Base-by-base conservation (phyloP, 2,329 filamentous ascomycete genomes). In the Trichophyton benhamiae region DNA sequence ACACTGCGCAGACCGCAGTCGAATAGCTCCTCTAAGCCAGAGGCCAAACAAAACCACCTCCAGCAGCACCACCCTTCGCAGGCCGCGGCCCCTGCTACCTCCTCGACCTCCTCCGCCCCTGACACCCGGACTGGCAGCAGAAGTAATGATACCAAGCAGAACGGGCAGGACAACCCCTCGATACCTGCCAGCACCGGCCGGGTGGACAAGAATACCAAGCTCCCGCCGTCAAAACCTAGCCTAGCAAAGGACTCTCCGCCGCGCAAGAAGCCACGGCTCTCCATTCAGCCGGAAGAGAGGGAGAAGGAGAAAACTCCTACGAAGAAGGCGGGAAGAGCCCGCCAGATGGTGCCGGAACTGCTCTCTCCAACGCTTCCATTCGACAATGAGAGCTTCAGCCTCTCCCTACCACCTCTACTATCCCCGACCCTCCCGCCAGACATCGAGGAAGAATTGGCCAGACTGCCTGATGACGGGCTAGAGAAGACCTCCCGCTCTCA, bases 351-450 rank as follows among this genome's bases (percentile, higher is more conserved):
- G 22, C 75, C 75, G 27, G 69, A 68, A 41, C 69, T 77, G 22
- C 70, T 77, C 64, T 80, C 71, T 27, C 75, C 77, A 25, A 75
- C 76, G 49, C 70, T 79, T 20, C 71, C 70, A 36, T 72, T 63
- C 8, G 49, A 58, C n/a, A 72, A 60, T 67, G 70, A 2, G 67
- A 74, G 60, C 25, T 63, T 63, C 60, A 68, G 66, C 20, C 70
- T 71, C 27, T 74, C 70, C 60, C 70, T 83, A 17, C 82, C 82
- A 9, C 75, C 76, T 8, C 75, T 83, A 41, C 71, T 84, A n/a
- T 84, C 82, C 3, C 82, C 82, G 2, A 82, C 80, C 13, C 73
- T 85, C 3, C 82, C 82, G 5, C 75, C 79, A 1, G 79, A 78
- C 60, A 77, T 85, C 52, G 79, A 81, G 65, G 79, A 77, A 61